Base-by-base conservation (phyloP, 352 stramenopile genomes). In the Pythium brachiatum region DNA sequence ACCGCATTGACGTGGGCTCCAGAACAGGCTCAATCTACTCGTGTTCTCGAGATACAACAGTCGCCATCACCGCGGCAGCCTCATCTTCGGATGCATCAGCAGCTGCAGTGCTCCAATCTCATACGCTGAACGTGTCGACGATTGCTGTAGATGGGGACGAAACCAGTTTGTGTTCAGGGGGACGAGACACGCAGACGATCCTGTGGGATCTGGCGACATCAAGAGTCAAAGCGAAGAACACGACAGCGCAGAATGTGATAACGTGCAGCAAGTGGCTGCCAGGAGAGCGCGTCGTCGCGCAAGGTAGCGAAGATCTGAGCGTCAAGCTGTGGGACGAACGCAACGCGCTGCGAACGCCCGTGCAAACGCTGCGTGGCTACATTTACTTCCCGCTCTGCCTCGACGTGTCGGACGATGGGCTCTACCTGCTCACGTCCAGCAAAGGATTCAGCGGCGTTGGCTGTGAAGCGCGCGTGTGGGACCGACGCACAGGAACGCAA, bases 361-460 rank as follows among this genome's bases (percentile, higher is more conserved):
- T 56, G 11, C 78, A 94, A 51, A 81, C 62, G 13, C 71, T 92
- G 12, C 69, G 70, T 8, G 85, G 87, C 27, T 94, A 89, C 61
- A 70, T 94, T 25, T 92, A 95, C 69, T 94, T 94, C 56, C 80
- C 87, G 0, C 65, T 94, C 15, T 77, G 80, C 23, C 70, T 95
- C 57, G 79, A 85, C 20, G 58, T 84, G 20, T 77, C 78, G 0
- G 4, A 53, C 12, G 78, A 90, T 26, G 76, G 64, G 3, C 72
- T 73, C 4, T 90, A 92, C 57, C 21, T 95, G 11, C 48, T 94
- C 29, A 94, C 87, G 2, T 92, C 84, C 2, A 95, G 87, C 60
- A 95, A 94, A 64, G 87, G 87, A 0, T 94, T 94, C 58, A 95
- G 88, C 47, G 81, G 85, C 11, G 79, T 95, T 25, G 87, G 87